Evolutionary conservation across 768 basidiomycete species (phyloP).

Genomic region (Naganishia onofrii): DNA sequence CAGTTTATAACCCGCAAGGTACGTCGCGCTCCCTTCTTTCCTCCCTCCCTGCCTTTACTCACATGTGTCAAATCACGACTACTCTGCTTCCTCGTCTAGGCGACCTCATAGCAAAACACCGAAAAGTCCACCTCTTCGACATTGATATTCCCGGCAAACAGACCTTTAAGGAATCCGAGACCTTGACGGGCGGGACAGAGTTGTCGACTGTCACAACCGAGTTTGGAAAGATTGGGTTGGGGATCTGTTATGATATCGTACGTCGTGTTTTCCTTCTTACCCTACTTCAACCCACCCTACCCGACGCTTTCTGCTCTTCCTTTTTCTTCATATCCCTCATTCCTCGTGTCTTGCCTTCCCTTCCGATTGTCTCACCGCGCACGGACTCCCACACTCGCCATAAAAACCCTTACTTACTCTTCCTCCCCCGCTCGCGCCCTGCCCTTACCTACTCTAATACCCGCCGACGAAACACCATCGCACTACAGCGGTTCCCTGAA

Average conservation of each 20-base stretch:
- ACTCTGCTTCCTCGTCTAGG: too few relatives aligned
- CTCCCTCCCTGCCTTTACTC: slow-evolving; percentile 17
- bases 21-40: slow-evolving; percentile 2
- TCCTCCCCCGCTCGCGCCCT: too few relatives aligned
- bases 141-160: slow-evolving; percentile 70
- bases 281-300: too few relatives aligned
- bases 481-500: slow-evolving; percentile 62
- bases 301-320: too few relatives aligned
- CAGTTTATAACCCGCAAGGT: slow-evolving; percentile 70
- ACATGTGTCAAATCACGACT: too few relatives aligned
- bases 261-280: slow-evolving; percentile 14
- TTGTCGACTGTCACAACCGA: slow-evolving; percentile 84
- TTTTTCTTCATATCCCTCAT: too few relatives aligned
- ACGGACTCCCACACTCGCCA: too few relatives aligned
- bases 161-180: slow-evolving; percentile 72
- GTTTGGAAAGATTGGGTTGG: slow-evolving; percentile 95
- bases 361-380: too few relatives aligned
- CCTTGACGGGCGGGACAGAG: slow-evolving; percentile 70
- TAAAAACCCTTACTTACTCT: too few relatives aligned
- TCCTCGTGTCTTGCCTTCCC: too few relatives aligned
- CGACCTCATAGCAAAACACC: slow-evolving; percentile 77
- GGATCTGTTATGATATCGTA: slow-evolving; percentile 88
- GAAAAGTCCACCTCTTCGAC: slow-evolving; percentile 95
- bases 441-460: too few relatives aligned
- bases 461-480: too few relatives aligned